Evolutionary conservation across 371 early-diverging fungal genomes (phyloP), one percentile per base, ranked within the genome.

Genomic region (Mortierella sp.): DNA sequence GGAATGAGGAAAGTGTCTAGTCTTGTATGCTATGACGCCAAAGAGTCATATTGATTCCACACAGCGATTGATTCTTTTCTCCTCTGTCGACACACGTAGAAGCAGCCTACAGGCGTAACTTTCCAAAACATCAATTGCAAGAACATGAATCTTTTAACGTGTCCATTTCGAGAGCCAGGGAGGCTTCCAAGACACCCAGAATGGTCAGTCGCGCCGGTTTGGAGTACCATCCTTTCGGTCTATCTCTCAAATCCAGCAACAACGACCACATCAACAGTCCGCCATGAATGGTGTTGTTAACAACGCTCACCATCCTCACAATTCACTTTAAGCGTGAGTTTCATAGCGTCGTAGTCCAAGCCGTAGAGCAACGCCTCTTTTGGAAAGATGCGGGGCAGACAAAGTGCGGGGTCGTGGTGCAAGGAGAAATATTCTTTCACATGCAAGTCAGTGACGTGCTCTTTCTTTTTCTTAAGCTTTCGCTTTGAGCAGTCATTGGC

Each of bases 21-120:
- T n/a, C n/a, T n/a, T n/a, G n/a, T n/a, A n/a, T n/a, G n/a, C n/a
- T 17, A 44, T 19, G 44, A 44, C 44, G 19, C 7, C 19, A 44
- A 44, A 44, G 44, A 44, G 44, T 44, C 44, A 44, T 44, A 6
- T 44, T 44, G 44, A 44, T 44, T 44, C 44, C 23, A 1, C 44
- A 21, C 23, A 6, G 9, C 21, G 21, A 8, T 21, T 19, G 19
- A 8, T 19, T 19, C 23, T 3, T n/a, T 19, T 43, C 21, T 15
- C 23, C 19, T 44, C 44, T 44, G 44, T 44, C 44, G 19, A 19
- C 37, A 34, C 7, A 34, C 37, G 37, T 14, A 34, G n/a, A n/a
- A n/a, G n/a, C n/a, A n/a, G n/a, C n/a, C n/a, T n/a, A n/a, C n/a
- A n/a, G n/a, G n/a, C n/a, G n/a, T n/a, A n/a, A n/a, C n/a, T n/a